Evolutionary conservation across 768 basidiomycete genomes (phyloP), one percentile per base, ranked within the genome.

Genomic region (Phaffia tasmanica): DNA sequence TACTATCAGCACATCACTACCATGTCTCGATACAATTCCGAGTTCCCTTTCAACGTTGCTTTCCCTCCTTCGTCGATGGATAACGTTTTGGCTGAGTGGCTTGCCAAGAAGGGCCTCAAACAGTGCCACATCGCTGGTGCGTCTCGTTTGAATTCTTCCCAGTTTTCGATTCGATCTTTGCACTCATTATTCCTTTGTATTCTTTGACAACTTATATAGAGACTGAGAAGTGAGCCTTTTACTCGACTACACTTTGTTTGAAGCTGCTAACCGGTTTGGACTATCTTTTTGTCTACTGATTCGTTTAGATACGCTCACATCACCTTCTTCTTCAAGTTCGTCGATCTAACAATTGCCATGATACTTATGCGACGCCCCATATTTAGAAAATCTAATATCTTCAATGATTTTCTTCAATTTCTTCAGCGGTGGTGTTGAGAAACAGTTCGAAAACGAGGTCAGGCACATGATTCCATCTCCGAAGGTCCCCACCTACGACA

Each of bases 361-460:
- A 4, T 27, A 54, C 53, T 54, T 5, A 5, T 16, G 27, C 53
- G 8, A 5, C 27, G 16, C 16, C 16, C 53, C 8, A 18, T 54
- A 5, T 54, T 27, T 16, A 27, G 8, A 18, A n/a, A 16, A 4
- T n/a, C 53, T 19, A 25, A 16, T 57, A 18, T n/a, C 16, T 21
- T 56, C 53, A 11, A 42, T 30, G 14, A 25, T 27, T 18, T n/a
- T 23, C n/a, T 46, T 21, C 30, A 4, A 55, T 32, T 95, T 94
- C 83, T 94, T 95, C 83, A 95, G 94, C 76, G 93, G 92, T 18
- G 92, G 92, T 64, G 85, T 91, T 32, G 93, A 95, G 80, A 88
- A 91, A 74, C 88, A 93, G 73, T 97, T 88, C 77, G 80, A 82
- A 18, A 76, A 79, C 46, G 93, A 95, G 74, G 86, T 88, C 71